Base-by-base conservation (phyloP, 495 filamentous ascomycete genomes). In the Gamarada debralockiae region DNA sequence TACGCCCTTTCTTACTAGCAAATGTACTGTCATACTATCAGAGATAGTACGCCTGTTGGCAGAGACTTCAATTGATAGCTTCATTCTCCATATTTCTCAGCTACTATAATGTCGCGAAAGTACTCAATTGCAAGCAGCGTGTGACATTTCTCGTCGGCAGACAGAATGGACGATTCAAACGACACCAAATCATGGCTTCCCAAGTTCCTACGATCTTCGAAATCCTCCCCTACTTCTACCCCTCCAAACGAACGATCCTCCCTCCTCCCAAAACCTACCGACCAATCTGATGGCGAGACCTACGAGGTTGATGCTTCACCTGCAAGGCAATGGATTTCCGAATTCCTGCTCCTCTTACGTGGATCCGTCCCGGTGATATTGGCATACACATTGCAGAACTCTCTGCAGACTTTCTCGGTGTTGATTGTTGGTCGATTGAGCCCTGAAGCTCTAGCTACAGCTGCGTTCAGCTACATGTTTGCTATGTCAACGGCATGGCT, bases 391-490 rank as follows among this genome's bases (percentile, higher is more conserved):
- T 77, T 96, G 5, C 91, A 96, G 63, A 96, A 91, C 66, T 91
- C 86, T 14, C 73, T 96, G 0, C 91, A 96, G 66, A 95, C 91
- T 0, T 65, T 87, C 17, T 93, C 90, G 0, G 87, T 96, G 4
- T 68, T 96, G 25, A 84, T 96, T 14, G 89, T 90, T 17, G 92
- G 92, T 18, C 82, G 89, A 9, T 73, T 89, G 8, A 90, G 85
- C 1, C 87, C 92, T 0, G 83, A 92, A 65, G 82, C 89, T 17
- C 73, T 97, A 8, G 86, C 91, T 1, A 87, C 87, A 0, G 85
- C 87, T 5, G 90, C 92, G 8, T 96, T 96, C 67, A 86, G 86
- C 0, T 89, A 92, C 69, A 92, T 96, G 92, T 97, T 96, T 56
- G 92, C 92, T 36, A 88, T 90, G 85, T 82, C 88, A 10, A 92